Evolutionary conservation across 331 rosid species (phyloP).

Genomic region (Rosa hybrid): DNA sequence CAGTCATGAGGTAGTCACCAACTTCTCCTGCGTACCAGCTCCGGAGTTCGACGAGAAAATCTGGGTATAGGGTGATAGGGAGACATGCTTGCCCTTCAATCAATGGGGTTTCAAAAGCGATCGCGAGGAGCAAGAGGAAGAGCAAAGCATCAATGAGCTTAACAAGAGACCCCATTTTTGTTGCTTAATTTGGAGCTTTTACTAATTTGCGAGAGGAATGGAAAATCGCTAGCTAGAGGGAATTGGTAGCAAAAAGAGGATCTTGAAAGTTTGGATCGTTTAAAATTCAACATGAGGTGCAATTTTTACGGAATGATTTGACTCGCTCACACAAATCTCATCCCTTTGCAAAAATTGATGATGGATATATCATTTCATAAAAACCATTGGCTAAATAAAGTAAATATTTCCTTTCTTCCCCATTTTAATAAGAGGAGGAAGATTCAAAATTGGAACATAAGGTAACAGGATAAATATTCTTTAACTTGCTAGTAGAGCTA

Average conservation of each 20-base stretch:
- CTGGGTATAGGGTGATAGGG: conserved; percentile 50
- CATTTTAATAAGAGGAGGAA: not conserved
- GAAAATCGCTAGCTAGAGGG: not conserved
- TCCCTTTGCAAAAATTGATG: not conserved
- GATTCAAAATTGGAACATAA: not conserved
- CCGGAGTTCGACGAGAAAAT: conserved; percentile 42
- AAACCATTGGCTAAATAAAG: not conserved
- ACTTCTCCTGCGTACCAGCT: conserved; percentile 42
- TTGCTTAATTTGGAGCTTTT: not conserved
- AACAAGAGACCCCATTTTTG: conserved; percentile 44
- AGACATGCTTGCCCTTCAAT: conserved; percentile 53
- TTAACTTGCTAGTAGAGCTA: too few relatives aligned
- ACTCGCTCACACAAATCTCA: not conserved
- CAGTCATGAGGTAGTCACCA: conserved; percentile 53
- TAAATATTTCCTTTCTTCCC: not conserved
- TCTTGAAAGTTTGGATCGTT: conserved; percentile 2
- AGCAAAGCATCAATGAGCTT: conserved; percentile 44
- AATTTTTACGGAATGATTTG: conserved; percentile 7
- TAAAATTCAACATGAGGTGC: not conserved
- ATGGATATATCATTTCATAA: not conserved
- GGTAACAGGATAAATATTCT: too few relatives aligned
- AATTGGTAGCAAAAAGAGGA: conserved; percentile 16
- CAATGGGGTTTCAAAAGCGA: conserved; percentile 53
- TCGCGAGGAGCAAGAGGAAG: conserved; percentile 42
- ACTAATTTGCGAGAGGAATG: conserved; percentile 3